phyloP scores from a whole-genome alignment of 2,329 filamentous ascomycete species.

The Hypomyces perniciosus region DNA sequence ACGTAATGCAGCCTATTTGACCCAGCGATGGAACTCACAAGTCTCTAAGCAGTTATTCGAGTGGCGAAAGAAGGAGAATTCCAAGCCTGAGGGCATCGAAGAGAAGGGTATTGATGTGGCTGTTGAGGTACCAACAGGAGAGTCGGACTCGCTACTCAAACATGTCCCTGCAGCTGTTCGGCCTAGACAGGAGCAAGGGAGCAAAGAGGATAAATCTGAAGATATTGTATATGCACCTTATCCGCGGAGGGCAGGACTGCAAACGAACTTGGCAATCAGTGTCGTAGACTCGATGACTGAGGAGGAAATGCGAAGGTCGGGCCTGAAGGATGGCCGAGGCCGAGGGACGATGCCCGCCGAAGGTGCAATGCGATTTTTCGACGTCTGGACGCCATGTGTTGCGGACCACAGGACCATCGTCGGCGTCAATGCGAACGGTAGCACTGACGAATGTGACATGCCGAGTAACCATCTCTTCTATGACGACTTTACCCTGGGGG shows the following conservation, averaged over 20 bases:
- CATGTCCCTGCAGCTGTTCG: slow-evolving; percentile 14
- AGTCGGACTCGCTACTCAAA: slow-evolving; percentile 14
- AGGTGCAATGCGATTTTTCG: slow-evolving; percentile 31
- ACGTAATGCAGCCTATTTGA: slow-evolving; percentile 48
- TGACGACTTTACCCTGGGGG: slow-evolving; percentile 41
- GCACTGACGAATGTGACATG: slow-evolving; percentile 29
- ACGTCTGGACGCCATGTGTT: slow-evolving; percentile 40
- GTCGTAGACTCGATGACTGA: slow-evolving; percentile 42
- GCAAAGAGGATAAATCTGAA: slow-evolving; percentile 11
- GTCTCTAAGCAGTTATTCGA: slow-evolving; percentile 34
- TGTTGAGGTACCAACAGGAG: slow-evolving; percentile 5
- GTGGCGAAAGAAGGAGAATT: slow-evolving; percentile 39
- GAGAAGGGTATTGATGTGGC: slow-evolving; percentile 17
- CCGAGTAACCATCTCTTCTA: slow-evolving; percentile 47
- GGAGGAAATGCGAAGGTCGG: slow-evolving; percentile 38
- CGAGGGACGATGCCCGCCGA: slow-evolving; percentile 31
- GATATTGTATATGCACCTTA: slow-evolving; percentile 27
- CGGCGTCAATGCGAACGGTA: slow-evolving; percentile 12
- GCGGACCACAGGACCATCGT: slow-evolving; percentile 17
- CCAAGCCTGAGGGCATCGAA: slow-evolving; percentile 33
- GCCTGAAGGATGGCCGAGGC: slow-evolving; percentile 38
- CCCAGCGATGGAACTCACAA: slow-evolving; percentile 43
- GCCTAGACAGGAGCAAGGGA: slow-evolving; percentile 2
- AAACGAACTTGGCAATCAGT: slow-evolving; percentile 34
- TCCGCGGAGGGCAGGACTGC: slow-evolving; percentile 36